phyloP scores from a whole-genome alignment of 805 yeast genomes.

The Limtongozyma cylindracea region DNA sequence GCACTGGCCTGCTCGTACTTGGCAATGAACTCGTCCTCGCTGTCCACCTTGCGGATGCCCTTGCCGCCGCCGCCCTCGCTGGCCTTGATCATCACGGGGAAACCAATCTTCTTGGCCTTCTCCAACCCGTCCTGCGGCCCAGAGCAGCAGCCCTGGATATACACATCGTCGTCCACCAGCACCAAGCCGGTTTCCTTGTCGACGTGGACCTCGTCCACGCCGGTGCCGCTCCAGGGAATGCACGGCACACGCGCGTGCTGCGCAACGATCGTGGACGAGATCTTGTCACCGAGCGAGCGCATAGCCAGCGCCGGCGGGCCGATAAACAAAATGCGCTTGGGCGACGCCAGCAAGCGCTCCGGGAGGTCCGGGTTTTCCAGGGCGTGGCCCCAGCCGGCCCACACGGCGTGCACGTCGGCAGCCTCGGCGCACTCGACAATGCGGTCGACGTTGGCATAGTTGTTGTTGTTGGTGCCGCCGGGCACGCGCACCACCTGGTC shows the following conservation, averaged over 20 bases:
- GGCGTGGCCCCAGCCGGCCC: constrained; percentile 99
- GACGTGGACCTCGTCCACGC: constrained; percentile 58
- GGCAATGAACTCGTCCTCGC: constrained; percentile 50
- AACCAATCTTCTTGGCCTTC: constrained; percentile 74
- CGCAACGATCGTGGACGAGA: constrained; percentile 93
- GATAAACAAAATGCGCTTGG: constrained; percentile 72
- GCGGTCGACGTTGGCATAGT: constrained; percentile 92
- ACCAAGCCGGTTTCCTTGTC: constrained; percentile 57
- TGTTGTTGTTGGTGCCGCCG: constrained; percentile 97
- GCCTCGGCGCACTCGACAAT: constrained; percentile 96
- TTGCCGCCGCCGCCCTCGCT: constrained; percentile 99
- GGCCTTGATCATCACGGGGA: constrained; percentile 98
- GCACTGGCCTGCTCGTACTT: constrained; percentile 84
- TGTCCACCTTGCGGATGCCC: constrained; percentile 92
- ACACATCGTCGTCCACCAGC: constrained; percentile 65
- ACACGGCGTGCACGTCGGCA: constrained; percentile 89
- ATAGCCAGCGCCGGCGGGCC: constrained; percentile 99
- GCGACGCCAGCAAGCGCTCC: constrained; percentile 81
- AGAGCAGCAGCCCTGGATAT: constrained; percentile 70
- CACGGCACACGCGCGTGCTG: constrained; percentile 97
- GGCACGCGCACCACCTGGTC: constrained; percentile 97
- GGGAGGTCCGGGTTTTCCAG: constrained; percentile 95
- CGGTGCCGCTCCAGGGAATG: constrained; percentile 99
- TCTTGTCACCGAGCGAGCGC: constrained; percentile 98
- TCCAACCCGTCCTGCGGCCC: constrained; percentile 73